Evolutionary conservation across 805 yeast genomes (phyloP).

Genomic region (Candida piceae): DNA sequence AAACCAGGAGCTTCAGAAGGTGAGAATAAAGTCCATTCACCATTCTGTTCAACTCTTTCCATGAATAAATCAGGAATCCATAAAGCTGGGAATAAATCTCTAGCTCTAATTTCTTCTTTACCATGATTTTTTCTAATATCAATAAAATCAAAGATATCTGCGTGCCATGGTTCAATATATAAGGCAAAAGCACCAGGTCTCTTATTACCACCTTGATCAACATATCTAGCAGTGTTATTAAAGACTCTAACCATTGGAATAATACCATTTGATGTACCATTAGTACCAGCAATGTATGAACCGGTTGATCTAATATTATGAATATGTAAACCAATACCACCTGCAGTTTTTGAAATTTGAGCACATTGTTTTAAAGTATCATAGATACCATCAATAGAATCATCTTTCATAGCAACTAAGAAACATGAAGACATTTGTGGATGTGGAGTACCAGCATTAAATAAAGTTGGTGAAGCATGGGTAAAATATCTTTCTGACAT

Average conservation of each 20-base stretch:
- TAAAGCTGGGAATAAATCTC: slow-evolving; percentile 58
- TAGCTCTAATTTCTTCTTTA: slow-evolving; percentile 57
- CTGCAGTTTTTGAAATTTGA: slow-evolving; percentile 56
- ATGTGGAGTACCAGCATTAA: slow-evolving; percentile 57
- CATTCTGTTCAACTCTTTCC: slow-evolving; percentile 54
- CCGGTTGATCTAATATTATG: slow-evolving; percentile 58
- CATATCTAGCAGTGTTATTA: slow-evolving; percentile 59
- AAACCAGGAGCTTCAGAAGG: slow-evolving; percentile 58
- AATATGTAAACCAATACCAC: slow-evolving; percentile 59
- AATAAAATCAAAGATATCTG: slow-evolving; percentile 53
- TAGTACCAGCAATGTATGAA: slow-evolving; percentile 57
- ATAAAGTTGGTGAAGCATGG: slow-evolving; percentile 59
- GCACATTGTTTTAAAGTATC: slow-evolving; percentile 59
- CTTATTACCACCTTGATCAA: slow-evolving; percentile 63
- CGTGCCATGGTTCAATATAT: slow-evolving; percentile 60
- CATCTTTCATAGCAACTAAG: slow-evolving; percentile 59
- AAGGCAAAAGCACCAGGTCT: slow-evolving; percentile 62
- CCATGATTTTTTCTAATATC: slow-evolving; percentile 61
- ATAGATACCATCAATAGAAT: slow-evolving; percentile 59
- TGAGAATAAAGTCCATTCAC: slow-evolving; percentile 54
- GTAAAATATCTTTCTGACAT: slow-evolving; percentile 58
- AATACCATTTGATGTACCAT: slow-evolving; percentile 59
- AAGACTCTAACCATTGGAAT: slow-evolving; percentile 61
- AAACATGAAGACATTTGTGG: slow-evolving; percentile 62
- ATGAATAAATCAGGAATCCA: slow-evolving; percentile 62